A percentile compares a stretch with the other conserved stretches of the same genome.
These are phyloP conservation scores for Phytopythium boreale DNA, from an alignment of 352 stramenopile species.

Conservation along the genomic window DNA sequence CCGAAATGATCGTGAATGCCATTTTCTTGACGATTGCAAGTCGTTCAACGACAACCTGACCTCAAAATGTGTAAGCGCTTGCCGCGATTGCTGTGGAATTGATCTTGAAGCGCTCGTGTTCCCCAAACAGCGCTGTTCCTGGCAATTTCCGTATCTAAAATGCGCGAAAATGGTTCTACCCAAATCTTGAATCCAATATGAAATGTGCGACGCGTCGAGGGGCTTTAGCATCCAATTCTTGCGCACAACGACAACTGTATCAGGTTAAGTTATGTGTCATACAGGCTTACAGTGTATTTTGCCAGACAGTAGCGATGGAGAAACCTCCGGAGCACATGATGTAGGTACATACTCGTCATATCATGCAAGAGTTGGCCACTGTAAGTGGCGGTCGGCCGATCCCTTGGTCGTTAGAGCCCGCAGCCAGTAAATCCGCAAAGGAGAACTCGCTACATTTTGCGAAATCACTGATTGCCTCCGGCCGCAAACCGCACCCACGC, in stretches of 20 bases:
- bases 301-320: background rate
- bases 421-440: background rate
- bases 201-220: constrained; percentile 1
- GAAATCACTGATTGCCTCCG: background rate
- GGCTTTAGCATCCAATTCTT: background rate
- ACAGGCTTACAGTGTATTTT: background rate
- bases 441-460: background rate
- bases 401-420: background rate
- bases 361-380: background rate
- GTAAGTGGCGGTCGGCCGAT: background rate
- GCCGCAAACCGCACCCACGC: background rate
- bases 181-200: background rate
- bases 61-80: background rate
- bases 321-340: background rate
- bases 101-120: background rate
- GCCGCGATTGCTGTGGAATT: background rate
- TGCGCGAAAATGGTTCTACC: background rate
- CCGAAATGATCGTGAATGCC: too few species aligned
- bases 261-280: too few species aligned
- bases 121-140: background rate
- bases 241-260: background rate
- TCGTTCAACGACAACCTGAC: background rate
- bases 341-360: background rate
- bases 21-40: constrained; percentile 1
- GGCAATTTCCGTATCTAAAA: background rate